Conservation (phyloP, 257 asterid genomes). For the Vinca minor region DNA sequence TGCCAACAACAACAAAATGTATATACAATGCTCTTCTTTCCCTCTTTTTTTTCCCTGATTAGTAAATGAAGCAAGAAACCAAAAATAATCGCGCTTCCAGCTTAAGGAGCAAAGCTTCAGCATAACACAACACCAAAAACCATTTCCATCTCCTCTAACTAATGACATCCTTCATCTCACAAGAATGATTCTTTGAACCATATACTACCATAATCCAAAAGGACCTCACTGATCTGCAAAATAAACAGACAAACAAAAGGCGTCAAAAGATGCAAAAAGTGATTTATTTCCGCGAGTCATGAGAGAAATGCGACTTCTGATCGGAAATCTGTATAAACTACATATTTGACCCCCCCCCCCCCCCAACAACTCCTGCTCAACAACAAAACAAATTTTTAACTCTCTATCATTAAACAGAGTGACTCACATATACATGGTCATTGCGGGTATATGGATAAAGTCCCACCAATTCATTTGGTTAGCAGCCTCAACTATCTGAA, state of each 20-base stretch:
- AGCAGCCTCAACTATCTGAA: constrained; percentile 2
- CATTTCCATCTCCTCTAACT: constrained; percentile 1
- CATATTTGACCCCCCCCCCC: too few relatives aligned
- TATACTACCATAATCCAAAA: not conserved
- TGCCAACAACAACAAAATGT: constrained; percentile 5
- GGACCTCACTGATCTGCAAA: constrained; percentile 11
- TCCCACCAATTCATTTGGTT: constrained; percentile 3
- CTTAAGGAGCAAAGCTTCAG: not conserved
- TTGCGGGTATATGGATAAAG: constrained; percentile 17
- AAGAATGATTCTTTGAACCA: constrained; percentile 4
- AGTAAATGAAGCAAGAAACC: not conserved
- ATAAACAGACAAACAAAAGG: not conserved
- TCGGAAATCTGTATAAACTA: not conserved
- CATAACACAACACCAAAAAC: too few relatives aligned
- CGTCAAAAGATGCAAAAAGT: not conserved
- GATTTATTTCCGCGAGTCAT: not conserved
- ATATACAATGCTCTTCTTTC: constrained; percentile 10
- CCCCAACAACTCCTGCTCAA: too few relatives aligned
- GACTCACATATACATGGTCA: constrained; percentile 40
- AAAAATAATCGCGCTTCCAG: not conserved
- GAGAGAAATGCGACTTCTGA: not conserved
- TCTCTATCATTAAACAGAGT: too few relatives aligned
- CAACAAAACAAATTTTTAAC: not conserved
- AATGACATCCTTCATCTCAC: not conserved
- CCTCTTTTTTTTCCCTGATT: not conserved